phyloP scores from a whole-genome alignment of 2,329 filamentous ascomycete species.

The Pseudogymnoascus sp. region DNA sequence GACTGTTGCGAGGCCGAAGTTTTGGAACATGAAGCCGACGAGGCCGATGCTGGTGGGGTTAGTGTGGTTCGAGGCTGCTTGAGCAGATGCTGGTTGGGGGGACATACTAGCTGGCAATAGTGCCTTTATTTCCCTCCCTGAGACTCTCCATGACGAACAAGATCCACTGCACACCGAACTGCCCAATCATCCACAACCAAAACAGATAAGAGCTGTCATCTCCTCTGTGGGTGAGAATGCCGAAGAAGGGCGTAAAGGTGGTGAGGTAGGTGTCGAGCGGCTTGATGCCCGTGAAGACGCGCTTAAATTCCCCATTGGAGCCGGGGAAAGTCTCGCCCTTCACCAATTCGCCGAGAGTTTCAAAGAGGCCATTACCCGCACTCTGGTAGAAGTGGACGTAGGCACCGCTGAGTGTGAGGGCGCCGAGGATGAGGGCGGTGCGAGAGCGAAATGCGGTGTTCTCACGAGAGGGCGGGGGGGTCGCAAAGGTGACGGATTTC shows the following conservation, averaged over 20 bases:
- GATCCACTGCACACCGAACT: neutral
- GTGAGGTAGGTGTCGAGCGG: conserved; percentile 5
- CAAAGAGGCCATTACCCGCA: neutral
- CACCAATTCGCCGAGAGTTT: neutral
- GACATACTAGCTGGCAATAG: neutral
- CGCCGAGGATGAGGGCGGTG: neutral
- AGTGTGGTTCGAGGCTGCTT: neutral
- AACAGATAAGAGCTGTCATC: conserved; percentile 9
- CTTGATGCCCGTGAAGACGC: conserved; percentile 14
- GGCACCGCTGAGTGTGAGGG: neutral
- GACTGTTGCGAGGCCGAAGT: neutral
- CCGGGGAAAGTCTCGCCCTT: neutral
- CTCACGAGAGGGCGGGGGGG: conserved; percentile 1
- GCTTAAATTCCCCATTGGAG: conserved; percentile 1
- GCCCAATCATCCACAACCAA: conserved; percentile 10
- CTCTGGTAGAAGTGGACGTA: conserved; percentile 2
- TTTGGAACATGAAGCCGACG: conserved; percentile 3
- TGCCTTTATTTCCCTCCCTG: conserved; percentile 1
- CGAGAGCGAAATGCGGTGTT: conserved; percentile 1
- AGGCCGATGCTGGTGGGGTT: neutral
- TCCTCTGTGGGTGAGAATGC: neutral
- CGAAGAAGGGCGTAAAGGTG: conserved; percentile 9
- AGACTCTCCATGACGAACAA: conserved; percentile 1
- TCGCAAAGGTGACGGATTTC: neutral
- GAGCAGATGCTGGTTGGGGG: neutral